Evolutionary conservation across 495 filamentous ascomycete genomes (phyloP).

Genomic region (Copromyces sp.): DNA sequence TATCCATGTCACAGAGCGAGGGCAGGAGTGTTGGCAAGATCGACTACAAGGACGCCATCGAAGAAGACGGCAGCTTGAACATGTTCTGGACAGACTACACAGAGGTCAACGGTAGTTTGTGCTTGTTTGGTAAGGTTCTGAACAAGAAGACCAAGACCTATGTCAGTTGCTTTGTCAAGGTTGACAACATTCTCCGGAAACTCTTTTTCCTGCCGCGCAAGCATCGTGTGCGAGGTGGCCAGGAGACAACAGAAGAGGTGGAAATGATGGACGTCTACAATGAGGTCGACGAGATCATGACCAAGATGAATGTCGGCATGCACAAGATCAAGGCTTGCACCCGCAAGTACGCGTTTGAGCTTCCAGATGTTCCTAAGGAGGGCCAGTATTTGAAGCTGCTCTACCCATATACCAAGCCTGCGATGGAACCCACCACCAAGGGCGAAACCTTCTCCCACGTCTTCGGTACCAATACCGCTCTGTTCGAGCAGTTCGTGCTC

Average conservation of each 20-base stretch:
- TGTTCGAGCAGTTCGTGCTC: slow-evolving; percentile 96
- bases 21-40: slow-evolving; percentile 63
- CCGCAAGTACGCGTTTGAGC: slow-evolving; percentile 92
- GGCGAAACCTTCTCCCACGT: slow-evolving; percentile 92
- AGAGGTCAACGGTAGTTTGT: slow-evolving; percentile 83
- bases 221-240: slow-evolving; percentile 44
- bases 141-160: slow-evolving; percentile 72
- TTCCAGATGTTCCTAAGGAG: slow-evolving; percentile 78
- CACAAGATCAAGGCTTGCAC: slow-evolving; percentile 87
- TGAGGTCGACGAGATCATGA: slow-evolving; percentile 81
- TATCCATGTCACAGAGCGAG: slow-evolving; percentile 53
- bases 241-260: slow-evolving; percentile 68
- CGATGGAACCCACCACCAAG: slow-evolving; percentile 48
- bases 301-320: slow-evolving; percentile 67
- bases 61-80: slow-evolving; percentile 81
- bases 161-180: slow-evolving; percentile 89
- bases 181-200: slow-evolving; percentile 90
- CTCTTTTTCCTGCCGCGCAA: slow-evolving; percentile 86
- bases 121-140: slow-evolving; percentile 91
- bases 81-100: slow-evolving; percentile 98
- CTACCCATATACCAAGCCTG: slow-evolving; percentile 73
- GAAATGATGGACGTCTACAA: slow-evolving; percentile 82
- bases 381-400: slow-evolving; percentile 85
- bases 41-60: slow-evolving; percentile 66
- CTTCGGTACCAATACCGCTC: slow-evolving; percentile 84